Evolutionary conservation across 371 early-diverging fungal species (phyloP).

Genomic region (Mucor indicus): DNA sequence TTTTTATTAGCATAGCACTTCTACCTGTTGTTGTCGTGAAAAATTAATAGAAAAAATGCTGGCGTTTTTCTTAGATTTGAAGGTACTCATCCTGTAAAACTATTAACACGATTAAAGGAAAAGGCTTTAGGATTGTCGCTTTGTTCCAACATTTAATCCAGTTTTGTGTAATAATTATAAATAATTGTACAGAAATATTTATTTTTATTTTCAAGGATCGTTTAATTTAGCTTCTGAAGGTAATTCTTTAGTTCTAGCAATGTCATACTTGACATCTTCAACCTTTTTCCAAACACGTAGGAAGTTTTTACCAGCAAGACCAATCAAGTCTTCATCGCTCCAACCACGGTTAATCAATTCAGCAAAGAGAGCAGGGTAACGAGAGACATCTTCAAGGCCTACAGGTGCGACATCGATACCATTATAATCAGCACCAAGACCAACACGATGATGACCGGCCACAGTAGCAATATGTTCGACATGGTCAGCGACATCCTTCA

Average conservation of each 20-base stretch:
- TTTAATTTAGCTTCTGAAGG: constrained; percentile 31
- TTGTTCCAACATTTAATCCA: too few relatives aligned
- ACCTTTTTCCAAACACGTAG: constrained; percentile 48
- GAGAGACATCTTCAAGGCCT: constrained; percentile 64
- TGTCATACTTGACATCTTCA: constrained; percentile 36
- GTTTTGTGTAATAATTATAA: too few relatives aligned
- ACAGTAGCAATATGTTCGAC: constrained; percentile 52
- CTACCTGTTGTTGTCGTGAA: too few relatives aligned
- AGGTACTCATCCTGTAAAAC: too few relatives aligned
- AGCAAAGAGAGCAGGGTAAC: constrained; percentile 61
- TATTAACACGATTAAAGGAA: too few relatives aligned
- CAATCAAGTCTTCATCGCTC: constrained; percentile 52
- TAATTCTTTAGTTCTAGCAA: constrained; percentile 21
- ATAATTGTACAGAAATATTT: too few relatives aligned
- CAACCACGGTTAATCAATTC: constrained; percentile 61
- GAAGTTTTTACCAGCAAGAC: constrained; percentile 55
- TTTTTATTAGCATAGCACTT: too few relatives aligned
- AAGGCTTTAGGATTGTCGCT: too few relatives aligned
- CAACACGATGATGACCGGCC: constrained; percentile 57
- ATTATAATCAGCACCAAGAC: constrained; percentile 68
- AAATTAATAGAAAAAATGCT: too few relatives aligned
- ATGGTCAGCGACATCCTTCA: constrained; percentile 60
- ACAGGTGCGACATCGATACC: constrained; percentile 53
- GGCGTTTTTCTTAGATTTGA: too few relatives aligned
- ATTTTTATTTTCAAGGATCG: too few relatives aligned